Conservation (phyloP, 805 yeast genomes). For the Ogataea pilisensis region DNA sequence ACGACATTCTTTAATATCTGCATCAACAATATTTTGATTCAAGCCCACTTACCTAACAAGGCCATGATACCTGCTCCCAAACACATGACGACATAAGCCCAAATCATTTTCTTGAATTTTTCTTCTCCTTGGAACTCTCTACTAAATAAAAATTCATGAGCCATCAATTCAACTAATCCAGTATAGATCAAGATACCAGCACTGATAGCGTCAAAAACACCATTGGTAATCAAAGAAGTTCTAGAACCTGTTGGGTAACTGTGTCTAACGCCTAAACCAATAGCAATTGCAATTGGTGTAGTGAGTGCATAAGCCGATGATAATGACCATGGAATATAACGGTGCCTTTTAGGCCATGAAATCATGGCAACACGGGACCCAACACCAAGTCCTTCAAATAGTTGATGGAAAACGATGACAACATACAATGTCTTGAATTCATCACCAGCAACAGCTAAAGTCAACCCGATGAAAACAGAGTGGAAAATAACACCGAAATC, state of each 20-base stretch:
- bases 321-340: conserved; percentile 47
- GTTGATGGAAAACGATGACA: conserved; percentile 64
- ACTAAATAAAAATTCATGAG: conserved; percentile 64
- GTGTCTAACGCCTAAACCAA: conserved; percentile 69
- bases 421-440: conserved; percentile 66
- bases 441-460: conserved; percentile 71
- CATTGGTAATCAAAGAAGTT: conserved; percentile 56
- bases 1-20: too few species aligned
- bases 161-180: conserved; percentile 71
- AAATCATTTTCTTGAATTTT: conserved; percentile 42
- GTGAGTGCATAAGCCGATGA: conserved; percentile 45
- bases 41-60: conserved; percentile 69
- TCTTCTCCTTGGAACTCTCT: conserved; percentile 51
- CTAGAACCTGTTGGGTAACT: conserved; percentile 52
- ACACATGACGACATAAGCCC: conserved; percentile 47
- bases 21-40: background rate
- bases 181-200: conserved; percentile 73
- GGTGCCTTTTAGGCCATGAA: conserved; percentile 35
- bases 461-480: conserved; percentile 73
- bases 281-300: conserved; percentile 69
- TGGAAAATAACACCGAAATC: conserved; percentile 81
- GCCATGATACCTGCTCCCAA: conserved; percentile 71
- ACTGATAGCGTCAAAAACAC: conserved; percentile 67
- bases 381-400: conserved; percentile 79
- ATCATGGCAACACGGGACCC: conserved; percentile 67